Base-by-base conservation (phyloP, 1,139 yeast genomes). In the Blastobotrys arbuscula region DNA sequence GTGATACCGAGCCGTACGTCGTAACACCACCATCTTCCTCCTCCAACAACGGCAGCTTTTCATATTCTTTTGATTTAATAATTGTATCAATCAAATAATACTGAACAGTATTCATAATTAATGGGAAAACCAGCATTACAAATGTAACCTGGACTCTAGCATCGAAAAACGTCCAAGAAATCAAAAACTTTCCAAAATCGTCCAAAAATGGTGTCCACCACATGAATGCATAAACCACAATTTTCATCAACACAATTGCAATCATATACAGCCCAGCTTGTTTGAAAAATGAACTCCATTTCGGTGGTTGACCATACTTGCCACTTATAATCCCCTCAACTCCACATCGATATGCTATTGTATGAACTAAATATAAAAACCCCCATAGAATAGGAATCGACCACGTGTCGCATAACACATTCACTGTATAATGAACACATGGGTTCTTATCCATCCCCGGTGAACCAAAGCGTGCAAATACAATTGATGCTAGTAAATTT, bases 31-130 rank as follows among this genome's bases (percentile, higher is more conserved):
- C 13, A 23, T 16, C 28, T 3, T 39, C 42, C 7, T 20, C 31
- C 7, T 38, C 42, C 13, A n/a, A 31, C 3, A 20, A 20, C 16
- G 28, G 23, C 16, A 28, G 35, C 24, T 52, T 48, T 37, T 58
- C 60, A 49, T 64, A 62, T 31, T 70, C 70, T 1, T 79, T 79
- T 42, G 80, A 68, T 64, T 85, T 88, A 58, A 92, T 89, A 53
- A 92, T 84, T 59, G 85, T 85, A 64, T 92, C 98, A 40, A 92
- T 81, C 55, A 92, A 77, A 44, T 86, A 77, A 61, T 88, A 84
- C 68, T 92, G 97, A 57, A 92, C 73, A 53, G 94, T 81, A 65
- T 92, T 90, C 84, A 92, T 79, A 15, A 56, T 50, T 34, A 64
- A 45, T 20, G 72, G 72, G 55, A 70, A 69, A 1, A 88, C 76